Percentiles rank a stretch among this genome's conserved stretches.
phyloP scores from a whole-genome alignment of 345 rosid genomes.

The Eucalyptus curtisii region DNA sequence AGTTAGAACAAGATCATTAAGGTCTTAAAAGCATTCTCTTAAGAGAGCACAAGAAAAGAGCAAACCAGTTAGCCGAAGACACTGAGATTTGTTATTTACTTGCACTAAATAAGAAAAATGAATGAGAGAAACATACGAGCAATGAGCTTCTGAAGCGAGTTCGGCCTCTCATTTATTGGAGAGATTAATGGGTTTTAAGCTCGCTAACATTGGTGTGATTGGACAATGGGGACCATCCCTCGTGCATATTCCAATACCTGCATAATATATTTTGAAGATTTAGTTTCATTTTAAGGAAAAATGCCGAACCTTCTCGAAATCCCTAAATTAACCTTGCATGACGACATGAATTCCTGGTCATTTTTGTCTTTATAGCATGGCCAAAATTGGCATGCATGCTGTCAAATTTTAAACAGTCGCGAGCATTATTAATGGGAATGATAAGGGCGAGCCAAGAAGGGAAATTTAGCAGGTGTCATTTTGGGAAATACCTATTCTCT shows the following conservation, averaged over 20 bases:
- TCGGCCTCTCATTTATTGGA: not conserved
- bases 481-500: not conserved
- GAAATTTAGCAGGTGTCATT: not conserved
- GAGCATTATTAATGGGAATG: not conserved
- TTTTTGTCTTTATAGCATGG: not conserved
- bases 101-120: not conserved
- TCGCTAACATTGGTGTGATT: not conserved
- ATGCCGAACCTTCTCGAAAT: no score
- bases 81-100: not conserved
- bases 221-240: not conserved
- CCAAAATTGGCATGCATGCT: not conserved
- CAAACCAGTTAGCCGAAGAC: not conserved
- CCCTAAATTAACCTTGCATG: not conserved
- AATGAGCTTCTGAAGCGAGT: not conserved
- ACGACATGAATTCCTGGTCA: not conserved
- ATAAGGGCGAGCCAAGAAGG: not conserved
- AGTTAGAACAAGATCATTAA: not conserved
- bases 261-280: no score
- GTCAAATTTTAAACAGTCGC: not conserved
- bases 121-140: not conserved
- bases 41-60: not conserved
- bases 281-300: not conserved
- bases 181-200: not conserved
- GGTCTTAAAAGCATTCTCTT: not conserved
- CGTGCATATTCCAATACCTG: not conserved